phyloP scores from a whole-genome alignment of 2,329 filamentous ascomycete genomes.

The Aspergillus pseudoglaucus region DNA sequence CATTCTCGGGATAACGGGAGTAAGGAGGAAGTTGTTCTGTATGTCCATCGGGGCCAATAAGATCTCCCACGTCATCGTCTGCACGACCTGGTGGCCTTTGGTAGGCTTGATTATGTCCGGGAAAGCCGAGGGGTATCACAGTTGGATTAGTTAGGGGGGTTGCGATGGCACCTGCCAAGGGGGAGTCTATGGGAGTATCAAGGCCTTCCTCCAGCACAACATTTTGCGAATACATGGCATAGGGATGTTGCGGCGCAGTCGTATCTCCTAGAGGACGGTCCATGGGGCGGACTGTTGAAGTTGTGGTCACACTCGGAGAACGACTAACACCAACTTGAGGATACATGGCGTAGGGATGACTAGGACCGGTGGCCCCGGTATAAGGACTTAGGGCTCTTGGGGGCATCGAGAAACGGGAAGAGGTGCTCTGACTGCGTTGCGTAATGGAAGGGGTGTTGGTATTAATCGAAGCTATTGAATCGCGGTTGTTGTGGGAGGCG shows the following conservation, averaged over 20 bases:
- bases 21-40: slow-evolving; percentile 89
- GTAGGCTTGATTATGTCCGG: slow-evolving; percentile 59
- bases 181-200: slow-evolving; percentile 18
- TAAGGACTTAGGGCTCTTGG: slow-evolving; percentile 56
- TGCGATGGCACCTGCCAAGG: not conserved
- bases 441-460: slow-evolving; percentile 27
- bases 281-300: slow-evolving; percentile 57
- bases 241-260: slow-evolving; percentile 72
- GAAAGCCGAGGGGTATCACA: slow-evolving; percentile 65
- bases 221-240: slow-evolving; percentile 78
- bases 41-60: slow-evolving; percentile 82
- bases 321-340: slow-evolving; percentile 58
- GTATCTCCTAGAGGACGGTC: slow-evolving; percentile 55
- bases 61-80: slow-evolving; percentile 77
- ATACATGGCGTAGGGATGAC: slow-evolving; percentile 80
- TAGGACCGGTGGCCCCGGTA: slow-evolving; percentile 64
- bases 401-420: slow-evolving; percentile 41
- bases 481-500: slow-evolving; percentile 20
- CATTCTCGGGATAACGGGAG: slow-evolving; percentile 76
- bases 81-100: slow-evolving; percentile 59
- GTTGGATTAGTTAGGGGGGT: slow-evolving; percentile 12
- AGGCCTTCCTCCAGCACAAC: slow-evolving; percentile 55
- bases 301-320: slow-evolving; percentile 63
- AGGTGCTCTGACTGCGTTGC: slow-evolving; percentile 38
- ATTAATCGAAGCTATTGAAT: slow-evolving; percentile 26